Conservation (phyloP, 352 stramenopile species). For the Aphanomyces astaci region DNA sequence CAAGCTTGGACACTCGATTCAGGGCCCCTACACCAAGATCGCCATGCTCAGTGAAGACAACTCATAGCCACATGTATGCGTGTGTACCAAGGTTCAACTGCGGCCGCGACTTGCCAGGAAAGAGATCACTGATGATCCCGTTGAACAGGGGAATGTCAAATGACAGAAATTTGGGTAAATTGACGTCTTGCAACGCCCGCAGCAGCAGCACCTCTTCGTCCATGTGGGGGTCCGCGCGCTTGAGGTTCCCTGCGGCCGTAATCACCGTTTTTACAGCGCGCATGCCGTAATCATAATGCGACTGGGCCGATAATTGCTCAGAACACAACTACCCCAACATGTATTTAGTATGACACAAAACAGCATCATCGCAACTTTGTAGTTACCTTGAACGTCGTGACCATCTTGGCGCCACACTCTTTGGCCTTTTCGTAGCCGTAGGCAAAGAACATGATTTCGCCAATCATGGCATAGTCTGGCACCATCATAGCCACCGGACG, state of each 20-base stretch:
- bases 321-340: slow-evolving; percentile 60
- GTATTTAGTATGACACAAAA: slow-evolving; percentile 41
- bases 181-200: slow-evolving; percentile 90
- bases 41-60: neutral
- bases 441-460: slow-evolving; percentile 95
- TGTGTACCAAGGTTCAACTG: slow-evolving; percentile 82
- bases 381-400: slow-evolving; percentile 88
- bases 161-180: slow-evolving; percentile 93
- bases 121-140: slow-evolving; percentile 92
- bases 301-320: slow-evolving; percentile 91
- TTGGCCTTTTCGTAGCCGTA: slow-evolving; percentile 92
- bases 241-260: slow-evolving; percentile 91
- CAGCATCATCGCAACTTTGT: slow-evolving; percentile 86
- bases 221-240: slow-evolving; percentile 87
- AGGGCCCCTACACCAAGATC: slow-evolving; percentile 33
- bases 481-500: slow-evolving; percentile 96
- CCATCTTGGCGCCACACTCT: slow-evolving; percentile 92
- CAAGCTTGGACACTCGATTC: slow-evolving; percentile 81
- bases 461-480: slow-evolving; percentile 92
- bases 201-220: slow-evolving; percentile 91
- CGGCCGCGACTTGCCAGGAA: slow-evolving; percentile 83
- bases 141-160: slow-evolving; percentile 93
- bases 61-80: slow-evolving; percentile 14
- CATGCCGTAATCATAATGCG: slow-evolving; percentile 97
- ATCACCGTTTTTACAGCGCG: slow-evolving; percentile 94